Evolutionary conservation across 805 yeast genomes (phyloP).

Genomic region (Lachancea fermentati): DNA sequence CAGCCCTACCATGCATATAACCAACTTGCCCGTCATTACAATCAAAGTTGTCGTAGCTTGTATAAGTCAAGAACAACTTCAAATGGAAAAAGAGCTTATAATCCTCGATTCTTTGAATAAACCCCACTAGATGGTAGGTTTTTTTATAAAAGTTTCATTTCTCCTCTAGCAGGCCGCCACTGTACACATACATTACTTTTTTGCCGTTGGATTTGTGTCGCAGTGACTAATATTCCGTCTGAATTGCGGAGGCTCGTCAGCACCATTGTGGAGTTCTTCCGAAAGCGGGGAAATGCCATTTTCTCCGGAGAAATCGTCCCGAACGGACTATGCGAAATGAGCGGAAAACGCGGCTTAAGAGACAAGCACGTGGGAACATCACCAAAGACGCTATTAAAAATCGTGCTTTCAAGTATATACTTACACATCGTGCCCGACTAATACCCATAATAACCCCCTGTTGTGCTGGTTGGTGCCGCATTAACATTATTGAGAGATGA

Average conservation of each 20-base stretch:
- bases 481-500: slow-evolving; percentile 3
- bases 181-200: not conserved
- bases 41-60: too few relatives aligned
- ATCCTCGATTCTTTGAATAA: too few relatives aligned
- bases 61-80: too few relatives aligned
- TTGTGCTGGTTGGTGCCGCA: slow-evolving; percentile 7
- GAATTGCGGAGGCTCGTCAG: not conserved
- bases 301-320: not conserved
- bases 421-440: not conserved
- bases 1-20: slow-evolving; percentile 66
- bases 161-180: not conserved
- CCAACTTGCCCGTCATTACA: slow-evolving; percentile 38
- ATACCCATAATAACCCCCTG: slow-evolving; percentile 13
- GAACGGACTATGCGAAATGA: not conserved
- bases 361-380: not conserved
- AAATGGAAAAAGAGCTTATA: too few relatives aligned
- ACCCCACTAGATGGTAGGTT: too few relatives aligned
- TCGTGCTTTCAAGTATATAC: not conserved
- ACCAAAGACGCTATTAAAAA: not conserved
- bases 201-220: not conserved
- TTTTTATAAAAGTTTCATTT: not conserved
- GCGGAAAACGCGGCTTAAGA: too few relatives aligned
- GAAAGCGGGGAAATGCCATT: not conserved
- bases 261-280: not conserved
- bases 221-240: not conserved